These are phyloP conservation scores for Tremella fuciformis DNA, from an alignment of 768 basidiomycete species.

Conservation along the genomic window DNA sequence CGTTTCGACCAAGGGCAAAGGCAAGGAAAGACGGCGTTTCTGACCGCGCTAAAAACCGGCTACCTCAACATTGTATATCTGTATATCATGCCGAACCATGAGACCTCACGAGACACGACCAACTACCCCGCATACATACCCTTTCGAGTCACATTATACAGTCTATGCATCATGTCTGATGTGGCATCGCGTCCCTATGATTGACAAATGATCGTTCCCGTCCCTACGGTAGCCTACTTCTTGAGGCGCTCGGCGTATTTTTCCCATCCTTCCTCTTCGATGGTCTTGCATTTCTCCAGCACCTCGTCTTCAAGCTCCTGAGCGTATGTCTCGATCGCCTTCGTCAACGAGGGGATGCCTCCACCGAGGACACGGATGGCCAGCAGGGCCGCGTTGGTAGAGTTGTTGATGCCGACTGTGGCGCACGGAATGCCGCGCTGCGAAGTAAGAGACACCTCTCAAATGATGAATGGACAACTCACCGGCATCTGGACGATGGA, in stretches of 20 bases:
- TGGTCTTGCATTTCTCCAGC: slow-evolving; percentile 68
- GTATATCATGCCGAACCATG: no score
- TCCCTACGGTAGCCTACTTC: slow-evolving; percentile 30
- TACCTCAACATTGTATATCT: no score
- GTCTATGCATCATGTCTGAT: no score
- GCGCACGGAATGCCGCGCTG: slow-evolving; percentile 96
- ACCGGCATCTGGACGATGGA: slow-evolving; percentile 99
- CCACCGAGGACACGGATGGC: slow-evolving; percentile 81
- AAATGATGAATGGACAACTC: slow-evolving; percentile 48
- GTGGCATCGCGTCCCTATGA: no score
- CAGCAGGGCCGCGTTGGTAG: slow-evolving; percentile 85
- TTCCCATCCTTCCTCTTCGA: slow-evolving; percentile 83
- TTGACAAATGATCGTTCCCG: no score
- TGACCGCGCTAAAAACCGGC: no score
- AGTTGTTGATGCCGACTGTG: slow-evolving; percentile 94
- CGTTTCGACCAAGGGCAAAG: no score
- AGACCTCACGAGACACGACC: no score
- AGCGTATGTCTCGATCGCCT: slow-evolving; percentile 72
- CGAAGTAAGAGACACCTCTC: no score
- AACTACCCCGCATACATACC: no score
- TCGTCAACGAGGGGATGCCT: slow-evolving; percentile 65
- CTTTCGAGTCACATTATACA: no score
- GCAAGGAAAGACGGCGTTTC: no score
- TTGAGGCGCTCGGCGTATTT: slow-evolving; percentile 60
- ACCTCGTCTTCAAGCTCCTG: slow-evolving; percentile 70